Conservation (phyloP, 306 rosid genomes). For the Styphnolobium japonicum region DNA sequence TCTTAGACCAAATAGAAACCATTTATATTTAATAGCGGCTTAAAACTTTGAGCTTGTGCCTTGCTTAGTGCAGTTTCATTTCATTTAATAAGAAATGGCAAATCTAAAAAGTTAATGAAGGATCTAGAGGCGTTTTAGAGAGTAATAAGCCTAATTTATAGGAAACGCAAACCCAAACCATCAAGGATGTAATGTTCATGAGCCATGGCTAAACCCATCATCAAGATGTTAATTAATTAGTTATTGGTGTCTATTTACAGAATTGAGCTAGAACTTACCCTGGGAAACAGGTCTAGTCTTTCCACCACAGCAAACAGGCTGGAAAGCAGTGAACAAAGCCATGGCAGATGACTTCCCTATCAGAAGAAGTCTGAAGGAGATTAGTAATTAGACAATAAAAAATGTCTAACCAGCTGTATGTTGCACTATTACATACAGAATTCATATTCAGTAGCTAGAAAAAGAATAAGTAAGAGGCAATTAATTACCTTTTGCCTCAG, state of each 20-base stretch:
- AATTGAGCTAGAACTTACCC: conserved; percentile 46
- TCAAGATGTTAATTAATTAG: neutral
- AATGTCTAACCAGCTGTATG: neutral
- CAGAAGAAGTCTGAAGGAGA: conserved; percentile 20
- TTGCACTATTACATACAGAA: neutral
- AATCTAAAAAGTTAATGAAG: conserved; percentile 6
- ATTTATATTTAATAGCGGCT: neutral
- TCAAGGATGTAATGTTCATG: neutral
- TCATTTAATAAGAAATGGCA: conserved; percentile 1
- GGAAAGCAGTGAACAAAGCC: conserved; percentile 53
- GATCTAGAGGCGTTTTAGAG: neutral
- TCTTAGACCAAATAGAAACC: neutral
- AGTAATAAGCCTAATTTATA: neutral
- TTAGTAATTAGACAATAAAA: neutral
- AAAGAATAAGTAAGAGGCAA: neutral
- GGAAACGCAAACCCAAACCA: neutral
- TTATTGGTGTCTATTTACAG: neutral
- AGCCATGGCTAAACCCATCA: neutral
- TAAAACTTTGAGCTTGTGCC: neutral
- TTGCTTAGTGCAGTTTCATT: neutral
- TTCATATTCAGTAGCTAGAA: neutral
- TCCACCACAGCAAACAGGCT: conserved; percentile 61
- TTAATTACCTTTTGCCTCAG: conserved; percentile 76
- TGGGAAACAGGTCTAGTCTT: conserved; percentile 52
- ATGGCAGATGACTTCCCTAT: conserved; percentile 62